phyloP scores from a whole-genome alignment of 1,139 yeast species.

The Pichia sp. region DNA sequence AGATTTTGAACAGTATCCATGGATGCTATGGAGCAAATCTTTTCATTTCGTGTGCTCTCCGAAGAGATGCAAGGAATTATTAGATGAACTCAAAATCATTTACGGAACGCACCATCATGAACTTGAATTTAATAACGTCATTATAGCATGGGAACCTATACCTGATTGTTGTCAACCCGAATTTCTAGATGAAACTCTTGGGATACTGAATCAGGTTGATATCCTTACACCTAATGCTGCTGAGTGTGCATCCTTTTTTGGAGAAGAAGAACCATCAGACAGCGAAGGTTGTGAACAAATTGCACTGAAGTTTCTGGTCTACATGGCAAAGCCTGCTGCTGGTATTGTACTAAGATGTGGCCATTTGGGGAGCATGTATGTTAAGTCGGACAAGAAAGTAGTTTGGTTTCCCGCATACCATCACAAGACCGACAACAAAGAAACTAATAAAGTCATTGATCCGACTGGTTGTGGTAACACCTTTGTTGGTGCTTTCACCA shows the following conservation, averaged over 20 bases:
- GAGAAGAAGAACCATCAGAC: constrained; percentile 36
- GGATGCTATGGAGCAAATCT: constrained; percentile 36
- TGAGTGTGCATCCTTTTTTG: constrained; percentile 64
- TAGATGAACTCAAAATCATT: constrained; percentile 3
- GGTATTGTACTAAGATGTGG: constrained; percentile 70
- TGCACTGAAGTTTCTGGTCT: constrained; percentile 35
- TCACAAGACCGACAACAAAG: constrained; percentile 23
- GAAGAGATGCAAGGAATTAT: constrained; percentile 35
- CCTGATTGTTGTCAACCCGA: constrained; percentile 64
- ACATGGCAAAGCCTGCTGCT: constrained; percentile 30
- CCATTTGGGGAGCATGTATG: constrained; percentile 48
- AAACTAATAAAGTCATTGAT: constrained; percentile 46
- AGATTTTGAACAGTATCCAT: constrained; percentile 42
- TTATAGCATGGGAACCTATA: constrained; percentile 76
- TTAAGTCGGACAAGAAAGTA: constrained; percentile 5
- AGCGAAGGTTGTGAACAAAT: constrained; percentile 35
- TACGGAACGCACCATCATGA: not conserved
- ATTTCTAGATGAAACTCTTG: constrained; percentile 35
- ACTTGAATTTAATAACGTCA: constrained; percentile 22
- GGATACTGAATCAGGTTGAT: constrained; percentile 42
- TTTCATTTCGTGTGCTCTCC: constrained; percentile 77
- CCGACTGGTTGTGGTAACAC: constrained; percentile 96
- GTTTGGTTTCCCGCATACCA: constrained; percentile 71
- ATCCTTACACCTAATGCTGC: constrained; percentile 78
- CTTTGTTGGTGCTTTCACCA: constrained; percentile 73